Base-by-base conservation (phyloP, 1,139 yeast genomes). In the Casaregolazyma lundiana region DNA sequence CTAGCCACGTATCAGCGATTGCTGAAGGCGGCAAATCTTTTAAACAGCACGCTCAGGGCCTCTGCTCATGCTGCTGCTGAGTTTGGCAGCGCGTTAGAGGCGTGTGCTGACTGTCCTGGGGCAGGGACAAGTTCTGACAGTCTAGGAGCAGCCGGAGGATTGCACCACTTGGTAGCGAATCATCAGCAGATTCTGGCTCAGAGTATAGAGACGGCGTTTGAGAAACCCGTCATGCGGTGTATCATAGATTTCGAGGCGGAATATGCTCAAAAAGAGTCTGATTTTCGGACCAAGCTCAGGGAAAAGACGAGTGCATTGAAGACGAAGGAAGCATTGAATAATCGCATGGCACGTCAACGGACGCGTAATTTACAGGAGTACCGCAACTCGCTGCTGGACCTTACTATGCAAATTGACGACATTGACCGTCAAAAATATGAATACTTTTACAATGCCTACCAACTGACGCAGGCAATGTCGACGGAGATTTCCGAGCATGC, bases 331-430 rank as follows among this genome's bases (percentile, higher is more conserved):
- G 66, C 71, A 38, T 79, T 76, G 52, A 81, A 80, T 55, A 65
- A 73, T 37, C 74, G 75, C 50, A 64, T 83, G 41, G 71, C 87
- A 2, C 76, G 40, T 17, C 38, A 37, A 20, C 29, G 38, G 7
- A 30, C 37, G 15, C 15, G 41, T 21, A 41, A 41, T 16, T 38
- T 37, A 4, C 48, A 36, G 29, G 43, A 41, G 41, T 88, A 87
- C 64, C 77, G 86, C 55, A 73, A 73, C 47, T 83, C 84, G 50
- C 68, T 88, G 48, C 64, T 79, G 49, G 83, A 78, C 52, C 68
- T 88, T 55, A 86, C 95, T 5, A 69, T 73, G 17, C 87, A 84
- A 56, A 74, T 88, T 50, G 95, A 88, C 61, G 89, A 84, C 43
- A 80, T 88, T 51, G 95, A 87, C 61, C 67, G 77, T 40, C 68